Evolutionary conservation across 2,329 filamentous ascomycete species (phyloP), one percentile per base, ranked within the genome.

Genomic region (Arachnomyces sp.): DNA sequence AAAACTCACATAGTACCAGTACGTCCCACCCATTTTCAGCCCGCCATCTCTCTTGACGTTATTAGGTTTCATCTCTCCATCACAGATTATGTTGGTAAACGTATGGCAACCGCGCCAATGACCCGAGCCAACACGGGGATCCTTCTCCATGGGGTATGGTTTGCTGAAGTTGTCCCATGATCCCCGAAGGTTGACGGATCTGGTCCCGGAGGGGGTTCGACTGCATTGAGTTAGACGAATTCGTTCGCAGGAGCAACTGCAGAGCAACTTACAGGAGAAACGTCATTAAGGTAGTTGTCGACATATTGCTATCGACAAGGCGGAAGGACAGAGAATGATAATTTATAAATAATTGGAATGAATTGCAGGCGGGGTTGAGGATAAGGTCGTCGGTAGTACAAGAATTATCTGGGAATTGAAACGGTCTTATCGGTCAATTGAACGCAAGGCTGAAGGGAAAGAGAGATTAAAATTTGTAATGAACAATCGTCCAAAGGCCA

Each of bases 121-220:
- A 47, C 80, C 79, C 43, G 72, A 72, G 49, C 85, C 83, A 51
- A 83, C 79, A 57, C 83, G 79, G 48, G 67, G 68, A 65, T 96
- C 90, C 52, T 80, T 77, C 59, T 90, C 79, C 80, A 96, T 88
- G 34, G 70, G 70, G 69, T 94, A 90, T 36, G 78, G 70, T 56
- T 75, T 79, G 45, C 74, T 71, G 65, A 95, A 95, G 68, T 94
- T 94, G 68, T 95, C 89, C 90, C 90, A 96, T 48, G 88, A 94
- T 47, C 90, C 90, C 52, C 92, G 73, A 34, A 95, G 74, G 56
- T 84, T 79, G 49, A 95, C 84, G 33, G 81, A 82, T 47, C 61
- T 51, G 35, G 65, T 59, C 30, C 62, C 55, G 28, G 64, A 59
- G 36, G 59, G 57, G 44, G 64, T 64, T 32, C 53, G 53, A 43